Evolutionary conservation across 345 rosid genomes (phyloP), one percentile per base, ranked within the genome.

Genomic region (Aethionema arabicum): DNA sequence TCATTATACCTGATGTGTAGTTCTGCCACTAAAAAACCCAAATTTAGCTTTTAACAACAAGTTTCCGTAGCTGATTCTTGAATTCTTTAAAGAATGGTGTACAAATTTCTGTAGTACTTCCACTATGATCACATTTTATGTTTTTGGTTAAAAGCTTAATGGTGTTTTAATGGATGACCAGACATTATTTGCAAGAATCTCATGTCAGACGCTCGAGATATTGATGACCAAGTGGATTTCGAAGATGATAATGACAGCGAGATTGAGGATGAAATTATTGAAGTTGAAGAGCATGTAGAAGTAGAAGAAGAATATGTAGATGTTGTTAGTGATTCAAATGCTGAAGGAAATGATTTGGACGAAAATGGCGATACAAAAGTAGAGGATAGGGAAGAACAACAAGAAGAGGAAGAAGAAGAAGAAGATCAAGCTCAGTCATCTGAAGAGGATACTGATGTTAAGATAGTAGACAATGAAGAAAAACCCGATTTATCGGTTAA

Each of bases 211-310:
- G 82, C 83, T 16, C 32, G 82, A 3, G 99, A 88, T 80, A 79
- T 78, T 67, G 99, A 88, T 8, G 99, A 95, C 66, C 82, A 86
- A 71, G 99, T 95, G 69, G 97, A 95, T 75, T 83, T 90, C 63
- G 97, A 90, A n/a, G 96, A 90, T 52, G 90, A 90, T 57, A 95
- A 83, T 73, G 90, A 88, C 81, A 85, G 86, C 85, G 99, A 93
- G 76, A 86, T 83, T 56, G 99, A 93, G 32, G 95, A 87, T 72
- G 96, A n/a, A n/a, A n/a, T n/a, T n/a, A n/a, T n/a, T n/a, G n/a
- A 90, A 65, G 82, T 74, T 31, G 92, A 84, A 65, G 99, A 87
- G 65, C 90, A 85, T 41, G 67, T 73, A 59, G 89, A 87, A 38
- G 95, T 76, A 11, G 82, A 74, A 37, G 95, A 67, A 46, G 74